These are phyloP conservation scores for Paramecium tetraurelia DNA, from an alignment of 73 alveolate genomes.

Conservation along the genomic window DNA sequence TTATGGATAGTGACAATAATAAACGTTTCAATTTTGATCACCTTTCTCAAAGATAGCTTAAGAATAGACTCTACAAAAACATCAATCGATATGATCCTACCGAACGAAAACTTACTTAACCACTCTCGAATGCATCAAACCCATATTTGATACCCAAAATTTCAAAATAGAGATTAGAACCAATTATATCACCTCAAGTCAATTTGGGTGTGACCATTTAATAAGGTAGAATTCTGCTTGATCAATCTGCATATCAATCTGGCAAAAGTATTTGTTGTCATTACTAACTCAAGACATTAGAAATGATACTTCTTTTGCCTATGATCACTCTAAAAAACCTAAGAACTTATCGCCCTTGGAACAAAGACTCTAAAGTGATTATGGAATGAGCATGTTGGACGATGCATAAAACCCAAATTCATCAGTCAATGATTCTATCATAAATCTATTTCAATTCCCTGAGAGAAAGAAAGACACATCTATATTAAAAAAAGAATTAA, in stretches of 20 bases:
- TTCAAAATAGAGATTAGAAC: neutral
- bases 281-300: neutral
- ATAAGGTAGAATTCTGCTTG: conserved; percentile 20
- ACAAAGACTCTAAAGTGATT: neutral
- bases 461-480: neutral
- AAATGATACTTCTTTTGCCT: neutral
- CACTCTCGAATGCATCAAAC: neutral
- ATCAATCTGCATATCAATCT: neutral
- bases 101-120: neutral
- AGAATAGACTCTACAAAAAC: neutral
- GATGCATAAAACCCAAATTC: conserved; percentile 16
- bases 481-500: neutral
- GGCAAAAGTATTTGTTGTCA: neutral
- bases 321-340: neutral
- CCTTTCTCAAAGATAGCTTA: conserved; percentile 15
- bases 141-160: neutral
- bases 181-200: neutral
- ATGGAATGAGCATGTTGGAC: conserved; percentile 47
- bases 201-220: conserved; percentile 8
- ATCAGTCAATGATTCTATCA: conserved; percentile 10
- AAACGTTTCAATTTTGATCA: conserved; percentile 45
- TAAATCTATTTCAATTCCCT: neutral
- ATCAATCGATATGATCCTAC: neutral
- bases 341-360: conserved; percentile 7
- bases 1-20: conserved; percentile 42